These are phyloP conservation scores for Cardamine resedifolia DNA, from an alignment of 345 rosid species.

Conservation along the genomic window DNA sequence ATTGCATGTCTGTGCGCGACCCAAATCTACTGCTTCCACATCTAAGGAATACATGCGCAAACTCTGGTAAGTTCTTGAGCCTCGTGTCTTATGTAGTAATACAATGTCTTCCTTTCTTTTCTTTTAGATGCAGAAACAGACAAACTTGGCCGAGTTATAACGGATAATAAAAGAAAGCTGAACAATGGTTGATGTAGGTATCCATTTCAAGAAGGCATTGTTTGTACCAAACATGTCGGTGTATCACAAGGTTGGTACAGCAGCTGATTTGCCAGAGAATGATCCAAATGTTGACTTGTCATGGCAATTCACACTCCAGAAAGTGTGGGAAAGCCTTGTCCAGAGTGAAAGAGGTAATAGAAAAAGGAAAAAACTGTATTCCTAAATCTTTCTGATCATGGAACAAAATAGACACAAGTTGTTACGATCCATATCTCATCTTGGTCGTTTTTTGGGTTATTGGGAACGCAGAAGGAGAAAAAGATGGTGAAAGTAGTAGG, in stretches of 20 bases:
- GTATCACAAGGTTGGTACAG: slow-evolving; percentile 79
- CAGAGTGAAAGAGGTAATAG: slow-evolving; percentile 47
- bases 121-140: not conserved
- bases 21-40: slow-evolving; percentile 71
- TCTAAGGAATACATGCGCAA: slow-evolving; percentile 53
- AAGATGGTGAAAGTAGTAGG: slow-evolving; percentile 45
- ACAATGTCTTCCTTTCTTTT: not conserved
- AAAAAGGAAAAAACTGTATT: not conserved
- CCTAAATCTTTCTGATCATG: not conserved
- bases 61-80: slow-evolving; percentile 46
- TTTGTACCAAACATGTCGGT: slow-evolving; percentile 92
- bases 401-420: not conserved
- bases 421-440: not conserved
- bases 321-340: slow-evolving; percentile 79
- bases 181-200: slow-evolving; percentile 49
- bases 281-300: slow-evolving; percentile 81
- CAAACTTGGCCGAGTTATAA: not conserved
- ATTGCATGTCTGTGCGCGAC: slow-evolving; percentile 68
- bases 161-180: slow-evolving; percentile 4
- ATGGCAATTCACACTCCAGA: slow-evolving; percentile 85
- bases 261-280: slow-evolving; percentile 44
- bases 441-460: slow-evolving; percentile 21
- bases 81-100: not conserved
- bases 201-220: slow-evolving; percentile 82
- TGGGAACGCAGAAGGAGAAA: slow-evolving; percentile 49